A percentile compares a stretch with the other conserved stretches of the same genome.
Evolutionary conservation across 441 rosid species (phyloP).

Genomic region (Adansonia madagascariensis): DNA sequence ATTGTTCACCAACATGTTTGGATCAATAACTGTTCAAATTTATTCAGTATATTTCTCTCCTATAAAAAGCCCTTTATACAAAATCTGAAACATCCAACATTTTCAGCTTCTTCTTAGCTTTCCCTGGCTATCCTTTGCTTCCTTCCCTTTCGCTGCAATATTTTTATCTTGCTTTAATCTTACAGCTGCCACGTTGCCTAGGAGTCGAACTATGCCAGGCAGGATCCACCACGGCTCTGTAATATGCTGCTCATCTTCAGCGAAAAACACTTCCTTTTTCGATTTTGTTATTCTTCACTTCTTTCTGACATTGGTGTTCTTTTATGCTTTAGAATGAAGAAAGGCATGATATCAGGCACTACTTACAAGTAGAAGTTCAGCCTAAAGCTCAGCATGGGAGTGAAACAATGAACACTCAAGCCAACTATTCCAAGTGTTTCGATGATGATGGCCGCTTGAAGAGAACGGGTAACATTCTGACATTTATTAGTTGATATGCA

Average conservation of each 20-base stretch:
- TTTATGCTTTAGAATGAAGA: slow-evolving; percentile 48
- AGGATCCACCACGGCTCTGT: slow-evolving; percentile 53
- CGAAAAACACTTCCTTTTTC: not conserved
- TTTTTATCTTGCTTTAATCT: not conserved
- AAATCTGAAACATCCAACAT: slow-evolving; percentile 4
- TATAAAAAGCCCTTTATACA: slow-evolving; percentile 17
- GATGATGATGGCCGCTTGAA: slow-evolving; percentile 65
- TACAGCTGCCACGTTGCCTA: slow-evolving; percentile 42
- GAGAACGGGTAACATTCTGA: slow-evolving; percentile 50
- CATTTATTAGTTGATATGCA: not conserved
- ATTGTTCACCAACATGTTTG: not conserved
- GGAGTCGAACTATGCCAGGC: slow-evolving; percentile 61
- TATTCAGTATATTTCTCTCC: slow-evolving; percentile 8
- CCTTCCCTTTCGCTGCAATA: not conserved
- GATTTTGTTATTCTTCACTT: not conserved
- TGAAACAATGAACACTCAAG: slow-evolving; percentile 37
- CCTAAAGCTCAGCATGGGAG: slow-evolving; percentile 36
- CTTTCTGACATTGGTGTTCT: not conserved
- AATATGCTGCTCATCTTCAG: slow-evolving; percentile 8
- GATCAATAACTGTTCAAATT: not conserved
- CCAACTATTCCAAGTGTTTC: slow-evolving; percentile 49
- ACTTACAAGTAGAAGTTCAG: slow-evolving; percentile 54
- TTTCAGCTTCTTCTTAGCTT: not conserved
- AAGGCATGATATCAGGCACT: slow-evolving; percentile 49
- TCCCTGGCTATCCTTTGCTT: not conserved